Base-by-base conservation (phyloP, 257 asterid genomes). In the Solanum commersonii region DNA sequence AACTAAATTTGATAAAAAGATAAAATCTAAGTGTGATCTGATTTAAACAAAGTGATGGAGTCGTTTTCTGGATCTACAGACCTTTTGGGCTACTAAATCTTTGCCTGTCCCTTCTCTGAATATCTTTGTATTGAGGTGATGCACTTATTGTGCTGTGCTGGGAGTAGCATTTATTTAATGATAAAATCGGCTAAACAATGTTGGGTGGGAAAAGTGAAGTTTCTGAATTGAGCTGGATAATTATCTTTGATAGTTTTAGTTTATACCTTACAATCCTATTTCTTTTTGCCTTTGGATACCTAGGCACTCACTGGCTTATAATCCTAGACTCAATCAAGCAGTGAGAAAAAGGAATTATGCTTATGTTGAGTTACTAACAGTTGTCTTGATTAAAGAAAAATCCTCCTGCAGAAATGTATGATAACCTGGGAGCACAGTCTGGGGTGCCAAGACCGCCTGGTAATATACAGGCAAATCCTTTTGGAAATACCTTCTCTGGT, bases 401-500 rank as follows among this genome's bases (percentile, higher is more conserved):
- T 46, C 44, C 70, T 82, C 70, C 44, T 82, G 86, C 86, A 82
- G 86, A 82, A 82, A 82, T 82, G 86, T 82, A 82, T 49, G 86
- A 82, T 82, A 49, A 82, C 70, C 70, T 82, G 70, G 86, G 86
- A 82, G 86, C 70, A 49, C 86, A 46, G 44, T 31, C 86, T 31
- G 86, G 86, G n/a, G 40, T 82, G 86, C 86, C 86, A 46, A 82
- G 86, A 82, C 86, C 85, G 18, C 70, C 70, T 82, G 31, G 34
- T 82, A 82, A 82, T 2, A 8, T 29, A 49, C 86, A 49, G 70
- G 86, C 84, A 38, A 82, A 83, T 89, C 84, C 84, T 15, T 77
- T 63, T 52, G 90, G 86, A 22, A 86, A 79, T 72, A 76, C 87
- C 46, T 46, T 89, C 20, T 29, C 67, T 72, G 90, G 85, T 49